Evolutionary conservation across 2,329 filamentous ascomycete species (phyloP).

Genomic region (Scytalidium lignicola): DNA sequence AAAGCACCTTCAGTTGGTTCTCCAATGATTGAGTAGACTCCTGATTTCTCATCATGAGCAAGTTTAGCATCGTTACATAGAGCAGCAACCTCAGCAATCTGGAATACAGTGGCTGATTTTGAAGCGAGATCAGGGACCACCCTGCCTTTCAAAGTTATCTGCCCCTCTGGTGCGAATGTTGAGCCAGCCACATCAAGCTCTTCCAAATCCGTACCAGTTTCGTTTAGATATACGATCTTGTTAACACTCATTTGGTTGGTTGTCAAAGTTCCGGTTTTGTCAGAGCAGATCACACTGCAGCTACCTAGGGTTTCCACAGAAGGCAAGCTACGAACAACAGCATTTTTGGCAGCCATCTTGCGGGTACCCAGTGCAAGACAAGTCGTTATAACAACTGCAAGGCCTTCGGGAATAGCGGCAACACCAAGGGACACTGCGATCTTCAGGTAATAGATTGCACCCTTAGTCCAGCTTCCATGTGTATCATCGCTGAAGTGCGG

Average conservation of each 20-base stretch:
- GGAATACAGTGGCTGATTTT: constrained; percentile 70
- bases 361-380: constrained; percentile 92
- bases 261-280: constrained; percentile 97
- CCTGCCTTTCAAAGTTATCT: constrained; percentile 65
- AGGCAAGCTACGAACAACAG: constrained; percentile 89
- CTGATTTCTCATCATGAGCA: constrained; percentile 72
- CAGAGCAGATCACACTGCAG: constrained; percentile 98
- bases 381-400: constrained; percentile 98
- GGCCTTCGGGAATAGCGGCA: constrained; percentile 93
- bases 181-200: constrained; percentile 90
- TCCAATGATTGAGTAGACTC: constrained; percentile 75
- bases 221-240: constrained; percentile 80
- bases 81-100: constrained; percentile 67
- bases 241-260: constrained; percentile 99
- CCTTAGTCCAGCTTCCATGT: constrained; percentile 91
- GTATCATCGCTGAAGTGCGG: constrained; percentile 93
- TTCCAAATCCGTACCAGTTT: constrained; percentile 67
- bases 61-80: constrained; percentile 88
- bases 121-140: constrained; percentile 62
- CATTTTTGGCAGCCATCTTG: constrained; percentile 98
- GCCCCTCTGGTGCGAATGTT: constrained; percentile 81
- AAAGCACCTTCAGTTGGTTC: constrained; percentile 95
- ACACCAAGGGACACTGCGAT: constrained; percentile 98
- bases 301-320: constrained; percentile 97
- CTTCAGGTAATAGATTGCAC: constrained; percentile 98